Base-by-base conservation (phyloP, 495 filamentous ascomycete species). In the Penicillium egyptiacum region DNA sequence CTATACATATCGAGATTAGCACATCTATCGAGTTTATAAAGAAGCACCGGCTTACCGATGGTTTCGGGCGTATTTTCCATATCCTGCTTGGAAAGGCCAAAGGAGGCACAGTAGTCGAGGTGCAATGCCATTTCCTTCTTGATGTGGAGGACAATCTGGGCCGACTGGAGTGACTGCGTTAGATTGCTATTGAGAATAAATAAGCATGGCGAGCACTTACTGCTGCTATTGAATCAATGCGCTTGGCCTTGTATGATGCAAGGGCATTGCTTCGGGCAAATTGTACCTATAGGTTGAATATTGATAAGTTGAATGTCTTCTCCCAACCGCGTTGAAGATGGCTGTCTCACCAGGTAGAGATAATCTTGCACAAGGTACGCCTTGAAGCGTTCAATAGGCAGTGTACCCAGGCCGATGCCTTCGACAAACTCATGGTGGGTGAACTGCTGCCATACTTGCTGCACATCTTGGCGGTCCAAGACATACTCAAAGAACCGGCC, bases 351-450 rank as follows among this genome's bases (percentile, higher is more conserved):
- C 20, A 96, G 76, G 62, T 91, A 96, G 30, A 96, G 74, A 69
- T 96, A 96, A 67, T 96, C 92, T 63, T 96, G 92, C 22, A 92
- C 79, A 41, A 96, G 77, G 64, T 96, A 96, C 46, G 87, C 78
- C 69, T 91, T 91, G 75, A 96, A 96, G 5, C 79, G 81, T 44
- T 88, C 83, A 2, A 84, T 51, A 2, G 87, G 85, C 39, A 97
- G 77, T 9, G 81, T 86, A 2, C 89, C 91, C 60, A 86, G 76
- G 0, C 87, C 92, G 65, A 97, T 70, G n/a, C 81, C 80, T 46
- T 81, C 62, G 12, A 95, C 89, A 69, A 97, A 97, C 1, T 84
- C 81, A 64, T 97, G 92, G 54, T 90, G 76, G 12, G 88, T 86
- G 66, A 89, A 91, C 8, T 72, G 78, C 31, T 83, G 69, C 92